These are phyloP conservation scores for Boletus vinaceobasis DNA, from an alignment of 768 basidiomycete species.

Conservation along the genomic window DNA sequence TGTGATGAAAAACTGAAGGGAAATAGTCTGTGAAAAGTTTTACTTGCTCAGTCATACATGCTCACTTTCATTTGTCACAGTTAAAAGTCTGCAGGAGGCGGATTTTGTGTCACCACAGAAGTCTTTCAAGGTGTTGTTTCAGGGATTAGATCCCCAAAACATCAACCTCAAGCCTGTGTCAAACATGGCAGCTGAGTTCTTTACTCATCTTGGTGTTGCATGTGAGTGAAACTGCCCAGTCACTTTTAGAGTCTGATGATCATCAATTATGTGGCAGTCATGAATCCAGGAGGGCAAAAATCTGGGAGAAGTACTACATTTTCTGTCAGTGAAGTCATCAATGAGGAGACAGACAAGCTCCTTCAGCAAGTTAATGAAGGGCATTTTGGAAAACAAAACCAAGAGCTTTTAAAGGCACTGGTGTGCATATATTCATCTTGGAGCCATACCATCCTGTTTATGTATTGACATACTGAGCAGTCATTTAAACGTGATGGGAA, in stretches of 20 bases:
- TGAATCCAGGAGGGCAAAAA: no score
- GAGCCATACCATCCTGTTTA: neutral
- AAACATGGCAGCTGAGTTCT: no score
- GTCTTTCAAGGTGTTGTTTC: neutral
- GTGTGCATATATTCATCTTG: constrained; percentile 1
- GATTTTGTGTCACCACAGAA: neutral
- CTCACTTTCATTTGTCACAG: neutral
- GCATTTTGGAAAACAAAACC: neutral
- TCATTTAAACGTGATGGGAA: constrained; percentile 2
- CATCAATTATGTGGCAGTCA: no score
- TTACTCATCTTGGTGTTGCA: no score
- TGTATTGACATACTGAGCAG: neutral
- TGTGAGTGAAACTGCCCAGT: no score
- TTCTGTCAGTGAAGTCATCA: neutral
- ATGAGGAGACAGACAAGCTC: neutral
- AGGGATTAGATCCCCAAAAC: no score
- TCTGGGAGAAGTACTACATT: neutral
- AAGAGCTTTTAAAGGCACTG: constrained; percentile 2
- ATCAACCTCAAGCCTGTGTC: no score
- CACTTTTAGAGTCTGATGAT: no score
- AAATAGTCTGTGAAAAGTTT: neutral
- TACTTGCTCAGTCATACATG: neutral
- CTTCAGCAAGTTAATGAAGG: neutral
- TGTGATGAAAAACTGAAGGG: neutral
- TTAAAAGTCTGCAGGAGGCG: neutral